Conservation (phyloP, 2,329 filamentous ascomycete genomes). For the Diplodia mutila region DNA sequence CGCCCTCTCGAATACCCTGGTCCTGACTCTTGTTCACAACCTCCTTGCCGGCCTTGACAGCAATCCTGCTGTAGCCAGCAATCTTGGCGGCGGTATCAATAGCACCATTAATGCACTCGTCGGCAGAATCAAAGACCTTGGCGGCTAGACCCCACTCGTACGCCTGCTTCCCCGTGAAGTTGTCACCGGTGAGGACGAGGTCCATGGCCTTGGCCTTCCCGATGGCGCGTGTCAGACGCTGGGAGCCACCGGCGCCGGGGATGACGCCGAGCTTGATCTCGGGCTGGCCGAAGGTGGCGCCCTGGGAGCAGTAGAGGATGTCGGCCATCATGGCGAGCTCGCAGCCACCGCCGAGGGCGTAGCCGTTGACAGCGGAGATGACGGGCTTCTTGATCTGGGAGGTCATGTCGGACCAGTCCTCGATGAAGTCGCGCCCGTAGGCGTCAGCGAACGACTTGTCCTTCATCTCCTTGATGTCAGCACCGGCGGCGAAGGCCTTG, state of each 20-base stretch:
- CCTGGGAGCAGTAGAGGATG: constrained; percentile 84
- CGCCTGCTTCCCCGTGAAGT: constrained; percentile 81
- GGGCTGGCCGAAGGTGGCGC: constrained; percentile 91
- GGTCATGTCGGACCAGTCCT: constrained; percentile 86
- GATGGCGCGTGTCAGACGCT: constrained; percentile 76
- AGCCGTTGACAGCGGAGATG: constrained; percentile 90
- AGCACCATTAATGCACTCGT: constrained; percentile 80
- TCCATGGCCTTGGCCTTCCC: constrained; percentile 54
- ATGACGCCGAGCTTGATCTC: constrained; percentile 95
- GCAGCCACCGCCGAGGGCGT: constrained; percentile 92
- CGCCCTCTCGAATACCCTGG: constrained; percentile 79
- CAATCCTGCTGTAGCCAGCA: constrained; percentile 82
- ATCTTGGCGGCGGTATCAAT: constrained; percentile 87
- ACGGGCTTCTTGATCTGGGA: constrained; percentile 89
- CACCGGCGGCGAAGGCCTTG: constrained; percentile 82
- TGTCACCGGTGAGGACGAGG: constrained; percentile 56
- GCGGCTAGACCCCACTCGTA: constrained; percentile 90
- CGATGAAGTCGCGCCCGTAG: constrained; percentile 91
- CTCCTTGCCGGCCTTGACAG: constrained; percentile 89
- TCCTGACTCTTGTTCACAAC: constrained; percentile 99
- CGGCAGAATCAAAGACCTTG: constrained; percentile 75
- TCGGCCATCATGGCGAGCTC: constrained; percentile 98
- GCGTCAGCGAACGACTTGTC: constrained; percentile 85
- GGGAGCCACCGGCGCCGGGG: constrained; percentile 88
- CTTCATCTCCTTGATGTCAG: constrained; percentile 99